phyloP scores from a whole-genome alignment of 2,329 filamentous ascomycete species.

The Teratosphaeria zuluensis region DNA sequence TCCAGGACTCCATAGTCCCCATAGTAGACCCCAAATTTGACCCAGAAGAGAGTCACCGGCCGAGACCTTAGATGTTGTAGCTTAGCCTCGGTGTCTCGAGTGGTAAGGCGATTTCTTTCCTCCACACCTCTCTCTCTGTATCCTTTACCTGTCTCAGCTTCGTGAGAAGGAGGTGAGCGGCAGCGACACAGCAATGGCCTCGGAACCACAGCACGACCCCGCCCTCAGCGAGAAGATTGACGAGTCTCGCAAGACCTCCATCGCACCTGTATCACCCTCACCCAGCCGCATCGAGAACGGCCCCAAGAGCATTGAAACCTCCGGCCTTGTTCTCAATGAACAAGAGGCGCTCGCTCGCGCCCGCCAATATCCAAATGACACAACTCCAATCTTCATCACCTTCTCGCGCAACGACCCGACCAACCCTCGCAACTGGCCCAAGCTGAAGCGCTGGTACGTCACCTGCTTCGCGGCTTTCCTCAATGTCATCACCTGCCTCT shows the following conservation, averaged over 20 bases:
- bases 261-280: not conserved
- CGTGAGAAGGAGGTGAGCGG: not conserved
- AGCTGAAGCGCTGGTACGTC: conserved; percentile 57
- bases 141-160: not conserved
- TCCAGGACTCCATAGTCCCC: not conserved
- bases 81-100: not conserved
- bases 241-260: not conserved
- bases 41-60: not conserved
- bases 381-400: not conserved
- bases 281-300: not conserved
- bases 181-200: not conserved
- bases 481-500: conserved; percentile 58
- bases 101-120: not conserved
- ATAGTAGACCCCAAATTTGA: not conserved
- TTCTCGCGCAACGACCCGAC: conserved; percentile 53
- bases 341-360: not conserved
- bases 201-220: not conserved
- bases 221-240: not conserved
- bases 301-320: not conserved
- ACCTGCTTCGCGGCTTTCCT: conserved; percentile 57
- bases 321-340: not conserved
- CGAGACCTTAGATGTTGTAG: not conserved
- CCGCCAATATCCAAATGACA: not conserved
- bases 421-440: conserved; percentile 60
- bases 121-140: not conserved